These are phyloP conservation scores for Physaria fendleri DNA, from an alignment of 345 rosid genomes.

Conservation along the genomic window DNA sequence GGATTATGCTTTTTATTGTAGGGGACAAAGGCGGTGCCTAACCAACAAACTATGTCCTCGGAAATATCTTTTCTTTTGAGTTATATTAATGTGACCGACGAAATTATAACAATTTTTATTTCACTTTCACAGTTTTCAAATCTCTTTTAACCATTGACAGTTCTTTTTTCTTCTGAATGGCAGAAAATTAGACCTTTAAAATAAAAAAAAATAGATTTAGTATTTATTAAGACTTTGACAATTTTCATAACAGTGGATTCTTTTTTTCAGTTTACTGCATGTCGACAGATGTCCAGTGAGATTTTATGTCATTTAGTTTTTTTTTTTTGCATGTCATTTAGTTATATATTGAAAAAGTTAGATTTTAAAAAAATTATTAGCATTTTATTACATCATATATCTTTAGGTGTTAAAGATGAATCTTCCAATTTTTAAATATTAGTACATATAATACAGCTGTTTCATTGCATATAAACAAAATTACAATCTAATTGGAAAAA, in stretches of 20 bases:
- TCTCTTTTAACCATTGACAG: neutral
- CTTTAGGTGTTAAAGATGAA: too few relatives aligned
- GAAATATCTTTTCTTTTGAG: conserved; percentile 7
- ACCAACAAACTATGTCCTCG: neutral
- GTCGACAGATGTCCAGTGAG: neutral
- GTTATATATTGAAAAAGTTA: too few relatives aligned
- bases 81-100: conserved; percentile 14
- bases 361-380: too few relatives aligned
- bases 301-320: too few relatives aligned
- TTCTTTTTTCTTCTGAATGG: neutral
- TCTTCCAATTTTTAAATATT: too few relatives aligned
- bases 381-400: too few relatives aligned
- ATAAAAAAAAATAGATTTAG: neutral
- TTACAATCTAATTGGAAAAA: too few relatives aligned
- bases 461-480: too few relatives aligned
- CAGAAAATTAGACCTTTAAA: neutral
- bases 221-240: neutral
- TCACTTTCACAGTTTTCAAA: neutral
- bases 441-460: too few relatives aligned
- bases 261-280: conserved; percentile 1
- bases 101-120: neutral
- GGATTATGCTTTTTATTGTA: neutral
- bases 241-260: neutral
- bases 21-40: conserved; percentile 23
- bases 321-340: too few relatives aligned